phyloP scores from a whole-genome alignment of 306 rosid species.

The Castanea mollissima region DNA sequence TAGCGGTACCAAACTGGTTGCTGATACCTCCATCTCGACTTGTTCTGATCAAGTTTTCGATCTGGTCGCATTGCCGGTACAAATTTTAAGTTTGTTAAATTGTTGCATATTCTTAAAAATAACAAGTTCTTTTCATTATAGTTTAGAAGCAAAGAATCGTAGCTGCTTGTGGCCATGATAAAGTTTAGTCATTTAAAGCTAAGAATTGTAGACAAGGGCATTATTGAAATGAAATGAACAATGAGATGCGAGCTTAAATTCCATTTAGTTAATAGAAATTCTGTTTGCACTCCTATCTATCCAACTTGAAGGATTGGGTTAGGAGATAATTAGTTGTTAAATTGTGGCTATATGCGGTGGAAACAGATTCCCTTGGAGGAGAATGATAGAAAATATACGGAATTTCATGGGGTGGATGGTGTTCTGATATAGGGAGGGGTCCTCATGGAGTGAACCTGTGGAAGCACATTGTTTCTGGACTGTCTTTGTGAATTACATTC shows the following conservation, averaged over 20 bases:
- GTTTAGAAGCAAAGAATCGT: neutral
- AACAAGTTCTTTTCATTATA: neutral
- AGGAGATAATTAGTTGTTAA: too few species aligned
- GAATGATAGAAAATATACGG: too few species aligned
- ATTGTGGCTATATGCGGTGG: too few species aligned
- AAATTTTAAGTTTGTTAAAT: neutral
- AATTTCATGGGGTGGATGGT: too few species aligned
- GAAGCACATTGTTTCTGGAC: too few species aligned
- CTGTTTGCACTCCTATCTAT: too few species aligned
- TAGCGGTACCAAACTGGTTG: slow-evolving; percentile 69
- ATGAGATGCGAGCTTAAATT: neutral
- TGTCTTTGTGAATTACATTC: too few species aligned
- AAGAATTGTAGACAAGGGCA: neutral
- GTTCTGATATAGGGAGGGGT: too few species aligned
- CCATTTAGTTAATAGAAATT: too few species aligned
- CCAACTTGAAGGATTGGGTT: too few species aligned
- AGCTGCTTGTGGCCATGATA: neutral
- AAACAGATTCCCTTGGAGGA: too few species aligned
- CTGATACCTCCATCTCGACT: slow-evolving; percentile 59
- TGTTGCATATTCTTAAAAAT: neutral
- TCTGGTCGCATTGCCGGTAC: slow-evolving; percentile 85
- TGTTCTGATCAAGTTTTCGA: slow-evolving; percentile 74
- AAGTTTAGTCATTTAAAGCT: neutral
- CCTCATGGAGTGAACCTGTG: too few species aligned
- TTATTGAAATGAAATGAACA: neutral